Conservation (phyloP, 805 yeast genomes). For the Saccharomyces jurei region DNA sequence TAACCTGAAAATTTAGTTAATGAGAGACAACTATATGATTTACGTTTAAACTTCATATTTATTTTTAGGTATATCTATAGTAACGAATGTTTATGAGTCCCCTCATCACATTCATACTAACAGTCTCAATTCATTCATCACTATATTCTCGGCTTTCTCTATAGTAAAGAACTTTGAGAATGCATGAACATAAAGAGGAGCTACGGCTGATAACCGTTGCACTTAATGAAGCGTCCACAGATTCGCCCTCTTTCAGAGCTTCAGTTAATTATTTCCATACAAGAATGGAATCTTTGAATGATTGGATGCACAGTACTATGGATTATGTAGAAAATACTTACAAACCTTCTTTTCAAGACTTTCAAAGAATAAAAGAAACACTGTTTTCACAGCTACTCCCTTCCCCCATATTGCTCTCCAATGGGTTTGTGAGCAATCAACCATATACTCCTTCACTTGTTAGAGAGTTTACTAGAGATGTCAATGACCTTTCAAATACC, state of each 20-base stretch:
- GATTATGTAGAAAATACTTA: conserved; percentile 37
- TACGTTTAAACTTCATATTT: neutral
- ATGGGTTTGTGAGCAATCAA: conserved; percentile 58
- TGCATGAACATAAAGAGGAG: neutral
- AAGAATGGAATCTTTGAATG: conserved; percentile 52
- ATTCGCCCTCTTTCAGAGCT: conserved; percentile 83
- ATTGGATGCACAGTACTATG: conserved; percentile 50
- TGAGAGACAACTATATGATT: neutral
- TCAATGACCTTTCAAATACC: conserved; percentile 11
- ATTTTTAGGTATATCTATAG: neutral
- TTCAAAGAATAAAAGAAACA: conserved; percentile 37
- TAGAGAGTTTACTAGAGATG: conserved; percentile 12
- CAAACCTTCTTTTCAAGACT: conserved; percentile 36
- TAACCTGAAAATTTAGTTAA: neutral
- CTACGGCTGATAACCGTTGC: conserved; percentile 9
- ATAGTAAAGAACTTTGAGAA: neutral
- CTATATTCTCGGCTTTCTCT: neutral
- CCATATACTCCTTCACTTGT: conserved; percentile 44
- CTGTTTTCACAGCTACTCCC: conserved; percentile 42
- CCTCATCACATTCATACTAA: neutral
- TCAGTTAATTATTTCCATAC: conserved; percentile 50
- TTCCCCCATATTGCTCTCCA: conserved; percentile 38
- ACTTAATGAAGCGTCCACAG: conserved; percentile 15
- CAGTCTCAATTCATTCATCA: neutral
- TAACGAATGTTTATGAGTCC: neutral